Conservation (phyloP, 2,329 filamentous ascomycete species). For the Talaromyces sp. region DNA sequence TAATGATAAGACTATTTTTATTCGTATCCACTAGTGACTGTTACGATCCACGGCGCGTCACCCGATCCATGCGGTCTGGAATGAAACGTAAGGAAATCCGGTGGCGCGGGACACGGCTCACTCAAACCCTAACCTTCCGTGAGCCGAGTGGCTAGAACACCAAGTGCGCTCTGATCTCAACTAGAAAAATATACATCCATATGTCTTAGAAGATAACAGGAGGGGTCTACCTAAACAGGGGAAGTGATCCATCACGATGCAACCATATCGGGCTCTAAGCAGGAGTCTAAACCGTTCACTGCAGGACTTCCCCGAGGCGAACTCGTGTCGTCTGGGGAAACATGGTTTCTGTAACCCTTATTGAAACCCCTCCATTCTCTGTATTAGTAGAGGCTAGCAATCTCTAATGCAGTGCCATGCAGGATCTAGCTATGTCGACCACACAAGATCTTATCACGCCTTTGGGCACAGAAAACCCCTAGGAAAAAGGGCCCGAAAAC, state of each 20-base stretch:
- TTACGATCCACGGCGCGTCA: background rate
- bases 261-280: background rate
- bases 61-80: background rate
- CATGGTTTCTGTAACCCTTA: background rate
- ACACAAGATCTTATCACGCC: background rate
- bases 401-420: background rate
- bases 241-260: background rate
- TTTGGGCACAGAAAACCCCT: background rate
- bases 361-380: background rate
- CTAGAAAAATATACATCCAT: background rate
- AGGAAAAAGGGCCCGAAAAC: background rate
- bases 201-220: background rate
- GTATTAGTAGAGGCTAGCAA: background rate
- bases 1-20: background rate
- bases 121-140: background rate
- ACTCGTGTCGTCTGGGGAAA: background rate
- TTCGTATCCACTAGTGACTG: background rate
- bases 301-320: background rate
- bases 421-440: background rate
- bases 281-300: background rate
- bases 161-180: background rate
- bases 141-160: background rate
- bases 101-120: background rate
- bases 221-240: background rate
- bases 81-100: background rate